These are phyloP conservation scores for Pseudopyricularia cyperi DNA, from an alignment of 2,329 filamentous ascomycete genomes.

Conservation along the genomic window DNA sequence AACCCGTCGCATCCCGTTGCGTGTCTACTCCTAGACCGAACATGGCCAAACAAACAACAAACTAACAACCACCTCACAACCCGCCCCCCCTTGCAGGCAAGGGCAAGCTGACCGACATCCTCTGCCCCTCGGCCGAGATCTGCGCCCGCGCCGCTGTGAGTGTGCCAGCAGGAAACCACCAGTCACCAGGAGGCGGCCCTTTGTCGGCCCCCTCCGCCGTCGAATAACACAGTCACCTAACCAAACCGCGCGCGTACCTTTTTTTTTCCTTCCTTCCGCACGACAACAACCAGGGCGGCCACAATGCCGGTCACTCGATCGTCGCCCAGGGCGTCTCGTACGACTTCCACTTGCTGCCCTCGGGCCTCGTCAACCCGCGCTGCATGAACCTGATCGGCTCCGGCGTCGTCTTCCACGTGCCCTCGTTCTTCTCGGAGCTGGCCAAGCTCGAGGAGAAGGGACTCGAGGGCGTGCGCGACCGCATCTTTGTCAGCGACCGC, in stretches of 20 bases:
- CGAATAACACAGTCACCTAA: not conserved
- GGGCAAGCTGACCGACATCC: slow-evolving; percentile 47
- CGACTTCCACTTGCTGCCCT: slow-evolving; percentile 45
- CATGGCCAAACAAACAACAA: not conserved
- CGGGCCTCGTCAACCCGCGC: slow-evolving; percentile 57
- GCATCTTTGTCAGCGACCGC: slow-evolving; percentile 50
- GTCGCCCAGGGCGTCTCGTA: slow-evolving; percentile 9
- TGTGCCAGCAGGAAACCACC: not conserved
- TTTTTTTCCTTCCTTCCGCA: no score
- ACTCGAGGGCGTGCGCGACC: slow-evolving; percentile 23
- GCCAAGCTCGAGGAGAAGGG: slow-evolving; percentile 24
- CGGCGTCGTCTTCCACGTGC: slow-evolving; percentile 52
- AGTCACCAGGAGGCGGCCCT: no score
- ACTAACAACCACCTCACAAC: not conserved
- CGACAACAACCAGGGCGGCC: slow-evolving; percentile 23
- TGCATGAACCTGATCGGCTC: slow-evolving; percentile 65
- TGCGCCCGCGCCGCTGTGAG: slow-evolving; percentile 40
- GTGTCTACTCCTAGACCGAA: slow-evolving; percentile 14
- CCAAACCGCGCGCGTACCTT: not conserved
- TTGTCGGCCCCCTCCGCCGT: not conserved
- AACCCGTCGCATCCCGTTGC: no score
- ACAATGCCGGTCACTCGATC: slow-evolving; percentile 44
- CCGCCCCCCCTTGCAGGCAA: slow-evolving; percentile 18
- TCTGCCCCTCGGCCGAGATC: slow-evolving; percentile 30
- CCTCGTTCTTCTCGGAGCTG: slow-evolving; percentile 28